Conservation (phyloP, 2,329 filamentous ascomycete genomes). For the Talaromyces sp. region DNA sequence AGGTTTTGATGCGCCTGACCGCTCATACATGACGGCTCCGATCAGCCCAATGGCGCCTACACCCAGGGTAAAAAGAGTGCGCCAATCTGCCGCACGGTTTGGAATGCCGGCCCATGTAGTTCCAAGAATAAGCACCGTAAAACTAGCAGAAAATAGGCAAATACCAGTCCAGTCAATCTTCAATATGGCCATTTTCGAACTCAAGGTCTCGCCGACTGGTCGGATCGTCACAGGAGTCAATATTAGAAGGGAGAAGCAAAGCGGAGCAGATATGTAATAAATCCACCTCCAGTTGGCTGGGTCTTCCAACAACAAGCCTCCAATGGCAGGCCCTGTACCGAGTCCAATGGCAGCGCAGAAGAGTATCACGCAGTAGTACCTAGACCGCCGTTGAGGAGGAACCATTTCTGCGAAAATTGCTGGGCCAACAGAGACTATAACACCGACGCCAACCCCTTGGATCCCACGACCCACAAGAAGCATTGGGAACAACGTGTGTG, state of each 20-base stretch:
- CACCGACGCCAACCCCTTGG: constrained; percentile 7
- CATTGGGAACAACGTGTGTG: constrained; percentile 3
- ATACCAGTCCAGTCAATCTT: constrained; percentile 11
- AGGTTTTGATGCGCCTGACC: constrained; percentile 5
- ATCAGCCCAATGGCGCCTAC: constrained; percentile 3
- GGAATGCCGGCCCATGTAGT: constrained; percentile 2
- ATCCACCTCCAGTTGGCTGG: constrained; percentile 8
- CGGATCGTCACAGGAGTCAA: constrained; percentile 1
- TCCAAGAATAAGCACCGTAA: constrained; percentile 4
- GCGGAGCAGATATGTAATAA: constrained; percentile 9
- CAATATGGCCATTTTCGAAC: constrained; percentile 2
- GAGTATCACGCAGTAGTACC: constrained; percentile 7
- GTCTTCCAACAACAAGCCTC: background rate
- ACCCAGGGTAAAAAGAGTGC: constrained; percentile 1
- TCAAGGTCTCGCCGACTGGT: constrained; percentile 4
- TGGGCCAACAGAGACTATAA: constrained; percentile 3
- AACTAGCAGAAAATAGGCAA: constrained; percentile 4
- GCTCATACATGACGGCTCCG: constrained; percentile 5
- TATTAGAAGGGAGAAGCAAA: constrained; percentile 1
- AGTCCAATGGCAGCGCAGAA: constrained; percentile 2
- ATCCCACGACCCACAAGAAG: constrained; percentile 6
- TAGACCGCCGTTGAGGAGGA: background rate
- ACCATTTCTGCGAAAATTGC: constrained; percentile 8
- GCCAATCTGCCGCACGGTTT: background rate
- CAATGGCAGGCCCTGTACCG: background rate